Evolutionary conservation across 1,284 basidiomycete genomes (phyloP), one percentile per base, ranked within the genome.

Genomic region (Cutaneotrichosporon cyanovorans): DNA sequence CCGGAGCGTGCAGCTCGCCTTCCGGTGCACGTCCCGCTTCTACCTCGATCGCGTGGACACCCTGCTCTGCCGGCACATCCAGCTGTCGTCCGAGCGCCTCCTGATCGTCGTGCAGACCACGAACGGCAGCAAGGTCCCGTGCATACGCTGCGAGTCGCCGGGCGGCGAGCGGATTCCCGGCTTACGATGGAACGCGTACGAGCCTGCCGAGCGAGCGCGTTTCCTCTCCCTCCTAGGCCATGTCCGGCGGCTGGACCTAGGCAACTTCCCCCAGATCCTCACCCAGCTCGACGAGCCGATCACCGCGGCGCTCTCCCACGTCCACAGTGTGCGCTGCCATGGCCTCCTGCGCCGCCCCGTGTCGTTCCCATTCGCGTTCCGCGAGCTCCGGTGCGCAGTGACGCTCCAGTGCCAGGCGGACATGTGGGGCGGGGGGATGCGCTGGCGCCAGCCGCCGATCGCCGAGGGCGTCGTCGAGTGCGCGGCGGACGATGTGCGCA

Each of bases 361-460:
- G 10, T 16, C 33, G 0, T 34, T 44, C 23, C 34, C 34, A 1
- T 44, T 44, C 15, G 25, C 16, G 5, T 44, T 19, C 25, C 18
- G 19, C 25, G 25, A 23, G 8, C 28, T 44, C 35, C 33, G 35
- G 18, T 37, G 23, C 28, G 25, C 22, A 7, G 18, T 44, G 12
- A 20, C 25, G 5, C 35, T 44, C 9, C 35, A 37, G 35, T 44
- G 42, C 28, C 34, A 23, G 8, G 28, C 42, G 25, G 42, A 44
- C 6, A 31, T 44, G 16, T 16, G 42, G 12, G 18, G 35, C 3
- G 11, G 23, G 4, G 21, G 28, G 18, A 44, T 44, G 42, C 42
- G 42, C 23, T 44, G 42, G 42, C 42, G 42, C 35, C 42, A 44
- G 25, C 42, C 42, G 42, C 42, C 42, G 4, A 15, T 44, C 35